Conservation (phyloP, 768 basidiomycete species). For the Tubosaeta sp. region DNA sequence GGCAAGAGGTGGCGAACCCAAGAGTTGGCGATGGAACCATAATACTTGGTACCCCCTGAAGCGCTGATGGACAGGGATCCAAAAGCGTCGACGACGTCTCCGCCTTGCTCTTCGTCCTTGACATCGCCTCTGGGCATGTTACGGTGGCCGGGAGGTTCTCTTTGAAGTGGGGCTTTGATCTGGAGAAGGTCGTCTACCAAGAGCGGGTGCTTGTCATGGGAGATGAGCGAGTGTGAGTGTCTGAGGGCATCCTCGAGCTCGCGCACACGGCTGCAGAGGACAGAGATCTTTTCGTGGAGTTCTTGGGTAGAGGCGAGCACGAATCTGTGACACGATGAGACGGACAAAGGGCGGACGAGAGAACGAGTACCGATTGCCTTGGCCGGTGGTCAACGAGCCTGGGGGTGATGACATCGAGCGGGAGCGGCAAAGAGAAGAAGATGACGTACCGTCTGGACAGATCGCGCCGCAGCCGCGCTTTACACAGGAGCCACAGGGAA, state of each 20-base stretch:
- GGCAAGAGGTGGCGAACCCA: constrained; percentile 42
- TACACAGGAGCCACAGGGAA: constrained; percentile 77
- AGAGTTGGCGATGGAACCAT: constrained; percentile 71
- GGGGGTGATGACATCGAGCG: constrained; percentile 21
- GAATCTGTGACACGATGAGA: constrained; percentile 42
- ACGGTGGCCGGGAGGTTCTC: constrained; percentile 49
- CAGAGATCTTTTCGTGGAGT: constrained; percentile 76
- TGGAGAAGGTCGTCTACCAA: constrained; percentile 68
- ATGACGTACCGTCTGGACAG: constrained; percentile 66
- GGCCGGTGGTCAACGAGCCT: constrained; percentile 79
- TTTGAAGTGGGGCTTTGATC: constrained; percentile 72
- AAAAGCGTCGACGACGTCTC: constrained; percentile 75
- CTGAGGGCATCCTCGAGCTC: constrained; percentile 73
- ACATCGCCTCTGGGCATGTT: constrained; percentile 33
- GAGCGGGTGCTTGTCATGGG: constrained; percentile 60
- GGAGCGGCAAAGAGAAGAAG: constrained; percentile 3
- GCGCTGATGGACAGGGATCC: constrained; percentile 72
- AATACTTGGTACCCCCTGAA: constrained; percentile 72
- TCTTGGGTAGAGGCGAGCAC: constrained; percentile 78
- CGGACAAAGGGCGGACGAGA: not conserved
- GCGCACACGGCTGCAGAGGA: constrained; percentile 68
- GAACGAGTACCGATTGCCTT: constrained; percentile 64
- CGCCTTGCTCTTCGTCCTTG: constrained; percentile 62
- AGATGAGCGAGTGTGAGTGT: constrained; percentile 52
- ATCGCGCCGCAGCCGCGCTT: constrained; percentile 79